Percentiles rank a stretch among this genome's conserved stretches.
Evolutionary conservation across 2,329 filamentous ascomycete species (phyloP).

Genomic region (Ceratocystis harringtonii): DNA sequence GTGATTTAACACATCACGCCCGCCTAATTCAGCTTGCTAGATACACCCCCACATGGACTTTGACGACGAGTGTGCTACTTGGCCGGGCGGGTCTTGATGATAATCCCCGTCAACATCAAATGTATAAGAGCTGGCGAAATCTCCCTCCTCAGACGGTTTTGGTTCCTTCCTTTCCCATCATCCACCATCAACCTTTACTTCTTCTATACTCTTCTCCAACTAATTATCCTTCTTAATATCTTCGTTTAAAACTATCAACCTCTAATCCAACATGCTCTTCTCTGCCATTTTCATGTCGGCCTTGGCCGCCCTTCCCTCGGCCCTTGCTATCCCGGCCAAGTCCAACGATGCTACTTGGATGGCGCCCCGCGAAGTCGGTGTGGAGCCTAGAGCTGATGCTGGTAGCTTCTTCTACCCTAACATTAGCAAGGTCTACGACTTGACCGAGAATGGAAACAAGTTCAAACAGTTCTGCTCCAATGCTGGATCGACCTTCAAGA

Average conservation of each 20-base stretch:
- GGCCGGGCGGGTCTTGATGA: not conserved
- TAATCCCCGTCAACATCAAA: not conserved
- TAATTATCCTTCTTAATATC: not conserved
- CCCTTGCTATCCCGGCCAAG: conserved; percentile 16
- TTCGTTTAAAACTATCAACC: not conserved
- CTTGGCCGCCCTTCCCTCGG: conserved; percentile 19
- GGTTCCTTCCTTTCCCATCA: not conserved
- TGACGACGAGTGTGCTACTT: not conserved
- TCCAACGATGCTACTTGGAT: conserved; percentile 18
- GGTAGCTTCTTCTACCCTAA: conserved; percentile 3
- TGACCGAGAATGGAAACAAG: conserved; percentile 1
- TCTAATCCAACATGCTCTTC: conserved; percentile 20
- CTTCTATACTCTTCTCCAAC: not conserved
- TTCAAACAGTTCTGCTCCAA: conserved; percentile 10
- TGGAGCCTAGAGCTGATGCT: not conserved
- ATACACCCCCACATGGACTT: not conserved
- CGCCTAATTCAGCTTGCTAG: not conserved
- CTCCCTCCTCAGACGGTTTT: not conserved
- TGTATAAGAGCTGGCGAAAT: not conserved
- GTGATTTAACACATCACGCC: not conserved
- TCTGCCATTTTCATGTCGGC: conserved; percentile 19
- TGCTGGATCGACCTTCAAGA: conserved; percentile 15
- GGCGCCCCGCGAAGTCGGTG: conserved; percentile 19
- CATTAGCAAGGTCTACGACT: conserved; percentile 15
- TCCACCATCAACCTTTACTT: not conserved